Conservation (phyloP, 2,329 filamentous ascomycete species). For the Phyllosticta citribraziliensis region DNA sequence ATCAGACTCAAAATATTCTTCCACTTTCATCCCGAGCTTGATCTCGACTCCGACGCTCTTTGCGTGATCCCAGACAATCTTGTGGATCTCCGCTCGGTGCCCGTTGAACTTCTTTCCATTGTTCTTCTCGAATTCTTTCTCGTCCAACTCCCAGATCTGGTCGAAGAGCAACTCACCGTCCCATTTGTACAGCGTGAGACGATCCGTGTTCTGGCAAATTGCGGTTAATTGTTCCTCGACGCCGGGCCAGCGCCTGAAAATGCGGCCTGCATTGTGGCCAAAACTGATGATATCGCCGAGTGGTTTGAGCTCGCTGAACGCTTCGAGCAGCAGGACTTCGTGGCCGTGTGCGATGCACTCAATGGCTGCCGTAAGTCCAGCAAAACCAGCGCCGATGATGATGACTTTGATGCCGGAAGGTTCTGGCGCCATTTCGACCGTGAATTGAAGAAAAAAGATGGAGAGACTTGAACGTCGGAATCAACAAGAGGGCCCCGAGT, state of each 20-base stretch:
- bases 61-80: constrained; percentile 48
- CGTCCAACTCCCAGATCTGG: constrained; percentile 33
- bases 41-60: constrained; percentile 45
- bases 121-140: constrained; percentile 19
- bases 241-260: constrained; percentile 43
- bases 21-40: constrained; percentile 40
- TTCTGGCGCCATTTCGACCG: background rate
- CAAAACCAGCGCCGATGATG: constrained; percentile 44
- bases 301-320: constrained; percentile 44
- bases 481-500: background rate
- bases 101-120: constrained; percentile 48
- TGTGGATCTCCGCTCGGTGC: constrained; percentile 50
- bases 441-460: background rate
- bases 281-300: constrained; percentile 55
- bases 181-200: constrained; percentile 51
- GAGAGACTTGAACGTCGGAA: background rate
- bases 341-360: constrained; percentile 54
- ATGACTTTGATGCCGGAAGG: constrained; percentile 18
- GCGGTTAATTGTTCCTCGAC: constrained; percentile 40
- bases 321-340: constrained; percentile 46
- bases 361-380: constrained; percentile 53
- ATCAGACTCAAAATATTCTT: constrained; percentile 42
- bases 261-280: constrained; percentile 49
- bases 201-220: constrained; percentile 43
- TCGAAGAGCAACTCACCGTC: constrained; percentile 53